Evolutionary conservation across 169 alveolate genomes (phyloP).

Genomic region (Plasmodium ovale): DNA sequence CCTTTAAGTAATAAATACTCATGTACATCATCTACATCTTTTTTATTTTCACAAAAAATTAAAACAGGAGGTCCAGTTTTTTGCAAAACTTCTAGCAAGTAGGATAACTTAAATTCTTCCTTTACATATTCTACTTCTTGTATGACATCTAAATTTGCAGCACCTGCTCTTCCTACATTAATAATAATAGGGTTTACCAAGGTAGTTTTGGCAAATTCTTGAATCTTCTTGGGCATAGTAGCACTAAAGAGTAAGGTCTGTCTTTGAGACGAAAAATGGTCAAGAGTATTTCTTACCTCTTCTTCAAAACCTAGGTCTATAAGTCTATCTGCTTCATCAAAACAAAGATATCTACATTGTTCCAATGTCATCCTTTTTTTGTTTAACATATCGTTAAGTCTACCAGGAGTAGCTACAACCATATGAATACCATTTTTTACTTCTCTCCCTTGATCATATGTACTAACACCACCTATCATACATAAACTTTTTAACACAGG

Average conservation of each 20-base stretch:
- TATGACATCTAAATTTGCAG: slow-evolving; percentile 93
- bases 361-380: slow-evolving; percentile 90
- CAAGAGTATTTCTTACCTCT: slow-evolving; percentile 93
- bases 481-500: slow-evolving; percentile 85
- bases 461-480: slow-evolving; percentile 89
- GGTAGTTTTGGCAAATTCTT: slow-evolving; percentile 95
- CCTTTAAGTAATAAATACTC: slow-evolving; percentile 93
- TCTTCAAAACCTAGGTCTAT: slow-evolving; percentile 98
- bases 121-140: slow-evolving; percentile 95
- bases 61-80: slow-evolving; percentile 97
- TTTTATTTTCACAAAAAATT: slow-evolving; percentile 95
- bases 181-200: slow-evolving; percentile 94
- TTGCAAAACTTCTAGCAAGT: slow-evolving; percentile 91
- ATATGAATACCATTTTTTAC: slow-evolving; percentile 93
- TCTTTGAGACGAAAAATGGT: slow-evolving; percentile 91
- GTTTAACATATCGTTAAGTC: slow-evolving; percentile 95
- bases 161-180: slow-evolving; percentile 95
- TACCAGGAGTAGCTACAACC: slow-evolving; percentile 98
- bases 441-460: slow-evolving; percentile 82
- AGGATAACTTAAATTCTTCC: slow-evolving; percentile 92
- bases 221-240: slow-evolving; percentile 97
- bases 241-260: slow-evolving; percentile 97
- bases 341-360: slow-evolving; percentile 92
- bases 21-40: slow-evolving; percentile 96
- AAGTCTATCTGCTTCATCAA: slow-evolving; percentile 99